Evolutionary conservation across 306 rosid genomes (phyloP).

Genomic region (Cicer yamashitae): DNA sequence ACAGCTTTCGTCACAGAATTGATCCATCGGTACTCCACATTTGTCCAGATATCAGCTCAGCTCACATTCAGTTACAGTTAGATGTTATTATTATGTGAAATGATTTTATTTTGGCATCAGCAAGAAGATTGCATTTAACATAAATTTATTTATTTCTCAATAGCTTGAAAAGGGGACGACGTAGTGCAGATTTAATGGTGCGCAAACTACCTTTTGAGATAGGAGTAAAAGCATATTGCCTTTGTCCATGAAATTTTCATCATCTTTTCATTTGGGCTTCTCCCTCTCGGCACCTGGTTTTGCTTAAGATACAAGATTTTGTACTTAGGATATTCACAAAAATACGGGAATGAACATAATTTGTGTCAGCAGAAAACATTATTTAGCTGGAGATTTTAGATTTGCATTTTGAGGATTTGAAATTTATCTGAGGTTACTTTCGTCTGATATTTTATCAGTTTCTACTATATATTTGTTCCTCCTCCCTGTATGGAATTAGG

Average conservation of each 20-base stretch:
- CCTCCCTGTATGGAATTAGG: not conserved
- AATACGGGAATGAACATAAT: slow-evolving; percentile 1
- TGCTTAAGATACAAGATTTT: slow-evolving; percentile 39
- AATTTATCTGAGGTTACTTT: not conserved
- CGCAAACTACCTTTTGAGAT: slow-evolving; percentile 40
- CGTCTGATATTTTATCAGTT: not conserved
- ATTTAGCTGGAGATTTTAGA: not conserved
- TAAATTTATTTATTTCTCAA: slow-evolving; percentile 17
- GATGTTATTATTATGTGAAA: slow-evolving; percentile 33
- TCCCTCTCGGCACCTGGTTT: slow-evolving; percentile 36
- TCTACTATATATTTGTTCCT: not conserved
- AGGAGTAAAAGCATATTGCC: slow-evolving; percentile 15
- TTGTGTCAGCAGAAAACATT: slow-evolving; percentile 4
- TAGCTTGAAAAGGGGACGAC: slow-evolving; percentile 33
- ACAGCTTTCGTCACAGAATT: slow-evolving; percentile 42
- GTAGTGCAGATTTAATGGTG: slow-evolving; percentile 39
- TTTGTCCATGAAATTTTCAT: slow-evolving; percentile 30
- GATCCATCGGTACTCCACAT: slow-evolving; percentile 17
- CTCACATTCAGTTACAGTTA: slow-evolving; percentile 21
- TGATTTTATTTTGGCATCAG: slow-evolving; percentile 38
- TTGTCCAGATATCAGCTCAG: slow-evolving; percentile 5
- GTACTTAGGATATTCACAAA: slow-evolving; percentile 43
- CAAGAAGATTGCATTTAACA: slow-evolving; percentile 43
- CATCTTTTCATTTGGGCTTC: slow-evolving; percentile 5
- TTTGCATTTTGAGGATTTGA: not conserved